These are phyloP conservation scores for Sclerospora graminicola DNA, from an alignment of 352 stramenopile genomes.

Conservation along the genomic window DNA sequence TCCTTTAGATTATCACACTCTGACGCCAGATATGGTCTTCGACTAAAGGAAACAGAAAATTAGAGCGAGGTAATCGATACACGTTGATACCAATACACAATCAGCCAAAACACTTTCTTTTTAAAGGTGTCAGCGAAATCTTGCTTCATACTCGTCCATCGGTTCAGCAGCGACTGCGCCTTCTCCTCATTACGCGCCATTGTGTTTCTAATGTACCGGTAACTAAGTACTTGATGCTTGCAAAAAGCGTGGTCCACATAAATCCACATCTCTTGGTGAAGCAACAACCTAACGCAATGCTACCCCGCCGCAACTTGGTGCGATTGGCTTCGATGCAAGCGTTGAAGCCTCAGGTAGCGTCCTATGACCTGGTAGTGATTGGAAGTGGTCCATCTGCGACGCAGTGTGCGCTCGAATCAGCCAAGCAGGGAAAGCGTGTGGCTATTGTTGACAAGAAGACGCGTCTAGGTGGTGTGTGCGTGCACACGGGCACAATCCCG, in stretches of 20 bases:
- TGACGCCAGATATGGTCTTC: slow-evolving; percentile 89
- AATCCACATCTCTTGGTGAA: neutral
- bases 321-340: slow-evolving; percentile 5
- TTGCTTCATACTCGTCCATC: slow-evolving; percentile 96
- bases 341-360: slow-evolving; percentile 31
- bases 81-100: neutral
- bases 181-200: slow-evolving; percentile 99
- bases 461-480: slow-evolving; percentile 61
- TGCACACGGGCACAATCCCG: slow-evolving; percentile 80
- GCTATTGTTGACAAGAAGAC: slow-evolving; percentile 67
- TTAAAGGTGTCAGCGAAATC: slow-evolving; percentile 82
- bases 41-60: slow-evolving; percentile 20
- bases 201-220: neutral
- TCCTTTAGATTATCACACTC: slow-evolving; percentile 91
- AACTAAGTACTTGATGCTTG: neutral
- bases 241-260: slow-evolving; percentile 4
- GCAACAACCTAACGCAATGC: neutral
- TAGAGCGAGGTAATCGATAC: neutral
- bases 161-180: slow-evolving; percentile 95
- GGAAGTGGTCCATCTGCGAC: slow-evolving; percentile 76
- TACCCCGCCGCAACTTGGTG: neutral
- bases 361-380: slow-evolving; percentile 84
- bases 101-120: slow-evolving; percentile 15
- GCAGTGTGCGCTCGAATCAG: slow-evolving; percentile 82
- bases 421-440: slow-evolving; percentile 70